phyloP scores from a whole-genome alignment of 768 basidiomycete genomes.

The Auricularia sp. region DNA sequence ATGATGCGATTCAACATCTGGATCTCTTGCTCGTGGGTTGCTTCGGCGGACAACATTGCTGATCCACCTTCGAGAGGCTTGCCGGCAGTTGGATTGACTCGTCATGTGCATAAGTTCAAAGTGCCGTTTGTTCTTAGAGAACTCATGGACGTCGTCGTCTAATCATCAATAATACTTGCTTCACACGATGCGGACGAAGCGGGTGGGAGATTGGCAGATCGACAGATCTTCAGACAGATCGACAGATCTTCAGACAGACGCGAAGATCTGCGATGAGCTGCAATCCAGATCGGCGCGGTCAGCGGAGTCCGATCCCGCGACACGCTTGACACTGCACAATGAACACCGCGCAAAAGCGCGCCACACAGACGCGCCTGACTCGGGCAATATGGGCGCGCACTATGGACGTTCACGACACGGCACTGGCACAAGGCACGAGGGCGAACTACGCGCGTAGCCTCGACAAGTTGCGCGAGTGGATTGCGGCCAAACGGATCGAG shows the following conservation, averaged over 20 bases:
- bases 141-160: no score
- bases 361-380: not conserved
- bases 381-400: not conserved
- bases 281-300: no score
- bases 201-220: no score
- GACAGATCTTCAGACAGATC: no score
- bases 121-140: not conserved
- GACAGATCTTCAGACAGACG: no score
- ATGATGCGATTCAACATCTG: no score
- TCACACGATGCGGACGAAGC: no score
- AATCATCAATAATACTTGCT: no score
- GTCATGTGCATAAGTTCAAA: not conserved
- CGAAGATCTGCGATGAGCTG: no score
- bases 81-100: not conserved
- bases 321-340: not conserved
- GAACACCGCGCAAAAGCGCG: not conserved
- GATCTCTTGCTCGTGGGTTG: conserved; percentile 10
- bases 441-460: not conserved
- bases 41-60: conserved; percentile 18
- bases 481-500: not conserved
- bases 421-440: not conserved
- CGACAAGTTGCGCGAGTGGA: not conserved
- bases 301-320: not conserved
- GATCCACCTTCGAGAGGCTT: conserved; percentile 23
- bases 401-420: not conserved